Evolutionary conservation across 1,284 basidiomycete species (phyloP), one percentile per base, ranked within the genome.

Genomic region (Irpex sp.): DNA sequence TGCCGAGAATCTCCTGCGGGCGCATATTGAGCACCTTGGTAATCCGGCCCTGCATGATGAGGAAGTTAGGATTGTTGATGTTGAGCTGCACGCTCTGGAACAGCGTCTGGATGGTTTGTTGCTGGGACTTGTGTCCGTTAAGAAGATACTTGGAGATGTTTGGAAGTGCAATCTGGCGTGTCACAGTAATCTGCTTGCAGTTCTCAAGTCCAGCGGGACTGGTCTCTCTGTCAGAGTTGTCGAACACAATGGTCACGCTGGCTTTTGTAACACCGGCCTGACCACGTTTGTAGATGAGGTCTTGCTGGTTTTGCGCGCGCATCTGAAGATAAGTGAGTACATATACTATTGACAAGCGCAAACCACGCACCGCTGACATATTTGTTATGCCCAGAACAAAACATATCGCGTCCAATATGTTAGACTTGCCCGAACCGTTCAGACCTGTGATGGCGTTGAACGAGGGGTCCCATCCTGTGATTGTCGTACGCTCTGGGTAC

Each of bases 11-110:
- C 75, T 99, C 97, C 77, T 92, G 91, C 0, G 97, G 96, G 60
- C 95, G 92, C 97, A 99, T 99, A 76, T 98, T 99, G 61, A 99
- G 86, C 1, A 99, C 93, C 79, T 96, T 97, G 9, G 94, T 96
- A 71, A 96, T 96, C 57, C 91, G 88, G 55, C 97, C 97, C 78
- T 99, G 97, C 96, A 99, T 99, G 76, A 99, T 99, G 65, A 99
- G 84, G 79, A 99, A 99, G 75, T 99, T 99, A 55, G 97, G 97
- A 76, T 98, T 99, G 79, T 99, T 99, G 84, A 99, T 99, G 76
- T 99, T 99, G 70, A 99, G 87, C 76, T 98, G 96, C 0, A 99
- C 95, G 46, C 93, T 92, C 75, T 99, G 97, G 73, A 99, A 99
- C 47, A 99, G 83, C 57, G 90, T 94, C 71, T 98, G 97, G 1